These are phyloP conservation scores for Russula sp. DNA, from an alignment of 768 basidiomycete genomes.

Conservation along the genomic window DNA sequence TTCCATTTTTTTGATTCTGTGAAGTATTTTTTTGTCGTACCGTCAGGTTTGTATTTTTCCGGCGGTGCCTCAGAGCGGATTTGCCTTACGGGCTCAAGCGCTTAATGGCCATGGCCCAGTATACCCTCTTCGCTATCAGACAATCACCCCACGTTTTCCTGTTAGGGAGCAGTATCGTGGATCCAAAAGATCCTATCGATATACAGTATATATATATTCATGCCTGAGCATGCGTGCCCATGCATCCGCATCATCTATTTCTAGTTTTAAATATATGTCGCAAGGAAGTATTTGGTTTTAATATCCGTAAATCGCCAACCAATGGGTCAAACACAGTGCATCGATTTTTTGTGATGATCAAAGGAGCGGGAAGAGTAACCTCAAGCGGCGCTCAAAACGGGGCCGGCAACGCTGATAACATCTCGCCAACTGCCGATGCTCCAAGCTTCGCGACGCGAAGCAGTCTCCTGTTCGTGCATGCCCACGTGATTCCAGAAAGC, in stretches of 20 bases:
- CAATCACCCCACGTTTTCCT: too few relatives aligned
- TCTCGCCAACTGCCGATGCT: constrained; percentile 20
- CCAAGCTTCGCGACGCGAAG: constrained; percentile 18
- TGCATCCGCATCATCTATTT: not conserved
- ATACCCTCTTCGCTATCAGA: too few relatives aligned
- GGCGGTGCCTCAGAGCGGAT: too few relatives aligned
- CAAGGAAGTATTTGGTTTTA: not conserved
- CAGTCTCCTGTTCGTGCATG: constrained; percentile 12
- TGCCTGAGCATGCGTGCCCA: not conserved
- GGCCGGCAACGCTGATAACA: constrained; percentile 21
- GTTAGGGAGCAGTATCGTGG: too few relatives aligned
- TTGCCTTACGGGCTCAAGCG: too few relatives aligned
- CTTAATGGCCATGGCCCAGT: too few relatives aligned
- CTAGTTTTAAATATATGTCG: constrained; percentile 1
- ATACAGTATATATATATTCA: not conserved
- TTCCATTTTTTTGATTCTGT: too few relatives aligned
- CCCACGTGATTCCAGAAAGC: constrained; percentile 25
- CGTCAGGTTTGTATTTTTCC: too few relatives aligned
- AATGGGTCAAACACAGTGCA: not conserved
- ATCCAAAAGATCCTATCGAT: too few relatives aligned
- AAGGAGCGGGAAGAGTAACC: too few relatives aligned
- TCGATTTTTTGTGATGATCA: not conserved
- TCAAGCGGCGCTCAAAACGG: constrained; percentile 17
- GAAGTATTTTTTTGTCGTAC: too few relatives aligned
- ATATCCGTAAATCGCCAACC: not conserved